Conservation (phyloP, 495 filamentous ascomycete species). For the Aspergillus funiculosus region DNA sequence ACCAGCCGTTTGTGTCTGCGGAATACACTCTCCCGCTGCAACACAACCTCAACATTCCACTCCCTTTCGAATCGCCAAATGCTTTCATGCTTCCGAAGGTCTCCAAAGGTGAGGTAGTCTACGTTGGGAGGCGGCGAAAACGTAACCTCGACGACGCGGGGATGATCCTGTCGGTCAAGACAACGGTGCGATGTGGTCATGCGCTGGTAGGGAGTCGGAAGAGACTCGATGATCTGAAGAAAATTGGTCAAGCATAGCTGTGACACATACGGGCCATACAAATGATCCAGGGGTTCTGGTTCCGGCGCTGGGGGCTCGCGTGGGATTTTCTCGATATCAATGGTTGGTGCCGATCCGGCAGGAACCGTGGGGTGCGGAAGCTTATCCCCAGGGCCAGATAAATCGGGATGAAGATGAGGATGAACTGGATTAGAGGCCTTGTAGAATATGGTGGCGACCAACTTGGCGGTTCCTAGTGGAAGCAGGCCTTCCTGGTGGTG, state of each 20-base stretch:
- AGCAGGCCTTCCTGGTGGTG: constrained; percentile 33
- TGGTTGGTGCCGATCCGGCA: constrained; percentile 55
- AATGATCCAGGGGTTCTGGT: constrained; percentile 64
- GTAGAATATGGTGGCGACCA: constrained; percentile 46
- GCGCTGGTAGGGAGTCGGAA: constrained; percentile 55
- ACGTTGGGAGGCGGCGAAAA: constrained; percentile 62
- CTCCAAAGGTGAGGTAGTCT: constrained; percentile 60
- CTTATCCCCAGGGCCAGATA: constrained; percentile 24
- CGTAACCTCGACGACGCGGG: constrained; percentile 64
- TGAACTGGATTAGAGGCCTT: constrained; percentile 41
- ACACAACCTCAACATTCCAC: constrained; percentile 78
- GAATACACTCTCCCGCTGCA: constrained; percentile 67
- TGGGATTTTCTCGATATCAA: constrained; percentile 62
- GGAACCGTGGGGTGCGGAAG: constrained; percentile 39
- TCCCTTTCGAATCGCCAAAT: constrained; percentile 78
- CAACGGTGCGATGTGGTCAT: constrained; percentile 64
- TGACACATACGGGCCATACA: constrained; percentile 71
- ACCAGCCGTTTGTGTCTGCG: constrained; percentile 72
- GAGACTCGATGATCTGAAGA: constrained; percentile 65
- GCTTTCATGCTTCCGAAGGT: constrained; percentile 70
- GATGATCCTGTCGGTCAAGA: constrained; percentile 56
- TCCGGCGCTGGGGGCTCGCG: constrained; percentile 61
- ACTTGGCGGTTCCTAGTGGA: constrained; percentile 33
- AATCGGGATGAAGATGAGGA: constrained; percentile 41
- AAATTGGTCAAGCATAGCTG: constrained; percentile 79